Percentiles rank a stretch among this genome's conserved stretches.
Evolutionary conservation across 2,329 filamentous ascomycete species (phyloP).

Genomic region (Dothidotthia symphoricarpi): DNA sequence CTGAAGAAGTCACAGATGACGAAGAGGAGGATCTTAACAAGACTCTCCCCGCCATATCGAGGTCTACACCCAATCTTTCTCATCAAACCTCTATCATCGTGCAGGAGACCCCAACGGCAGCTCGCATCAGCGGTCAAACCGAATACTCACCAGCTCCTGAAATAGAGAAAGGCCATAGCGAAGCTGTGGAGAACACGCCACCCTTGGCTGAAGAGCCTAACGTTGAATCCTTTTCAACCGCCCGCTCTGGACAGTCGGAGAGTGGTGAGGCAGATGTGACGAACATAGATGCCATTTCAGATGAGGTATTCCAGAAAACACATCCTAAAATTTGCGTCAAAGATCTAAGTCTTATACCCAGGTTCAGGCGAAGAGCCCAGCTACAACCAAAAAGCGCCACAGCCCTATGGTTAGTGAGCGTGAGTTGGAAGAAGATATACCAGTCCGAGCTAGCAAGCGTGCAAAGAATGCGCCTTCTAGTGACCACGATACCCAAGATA

Average conservation of each 20-base stretch:
- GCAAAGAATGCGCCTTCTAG: constrained; percentile 7
- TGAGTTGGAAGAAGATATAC: constrained; percentile 1
- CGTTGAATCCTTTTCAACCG: constrained; percentile 14
- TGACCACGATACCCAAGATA: constrained; percentile 10
- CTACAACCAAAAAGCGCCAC: constrained; percentile 17
- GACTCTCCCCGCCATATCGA: constrained; percentile 18
- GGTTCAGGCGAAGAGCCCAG: no score
- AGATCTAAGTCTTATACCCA: constrained; percentile 6
- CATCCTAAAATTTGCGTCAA: neutral
- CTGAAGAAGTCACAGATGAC: constrained; percentile 26
- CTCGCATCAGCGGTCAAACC: constrained; percentile 10
- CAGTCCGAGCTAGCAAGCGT: constrained; percentile 16
- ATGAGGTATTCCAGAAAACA: neutral
- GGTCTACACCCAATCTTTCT: constrained; percentile 25
- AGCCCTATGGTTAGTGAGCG: constrained; percentile 4
- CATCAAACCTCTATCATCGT: constrained; percentile 28
- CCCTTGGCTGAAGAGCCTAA: neutral
- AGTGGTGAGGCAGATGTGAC: neutral
- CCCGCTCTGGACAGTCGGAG: constrained; percentile 14
- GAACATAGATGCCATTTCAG: no score
- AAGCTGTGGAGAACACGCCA: constrained; percentile 3
- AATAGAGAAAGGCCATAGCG: neutral
- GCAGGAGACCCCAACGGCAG: constrained; percentile 33
- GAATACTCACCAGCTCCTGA: constrained; percentile 2
- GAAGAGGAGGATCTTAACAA: constrained; percentile 20